Evolutionary conservation across 2,329 filamentous ascomycete species (phyloP), one percentile per base, ranked within the genome.

Genomic region (Stemphylium lycopersici): DNA sequence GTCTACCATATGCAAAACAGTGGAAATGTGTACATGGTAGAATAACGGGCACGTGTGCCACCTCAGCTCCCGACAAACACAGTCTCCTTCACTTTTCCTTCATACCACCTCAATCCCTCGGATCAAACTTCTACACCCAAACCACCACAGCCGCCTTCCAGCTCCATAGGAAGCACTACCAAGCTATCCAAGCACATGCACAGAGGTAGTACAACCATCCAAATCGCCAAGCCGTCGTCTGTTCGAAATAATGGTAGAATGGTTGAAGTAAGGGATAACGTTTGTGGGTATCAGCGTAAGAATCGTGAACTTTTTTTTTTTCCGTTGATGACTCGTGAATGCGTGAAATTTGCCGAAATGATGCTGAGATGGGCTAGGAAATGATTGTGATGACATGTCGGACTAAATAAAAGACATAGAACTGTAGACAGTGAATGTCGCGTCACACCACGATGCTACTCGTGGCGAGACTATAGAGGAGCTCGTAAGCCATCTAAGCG

Each of bases 281-380:
- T 70, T 74, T 64, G 70, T 76, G 75, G 76, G 76, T 78, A 77
- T 78, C 75, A 75, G 72, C 66, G 72, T 76, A 71, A 71, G 70
- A 73, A 69, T 75, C 69, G 72, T 75, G 68, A 73, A 70, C 61
- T 71, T 74, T 73, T 67, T 58, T 67, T 58, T 66, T 62, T 56
- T 58, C 66, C 64, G 65, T 66, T 63, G 63, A 62, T 66, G 67
- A 69, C 61, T 75, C 69, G 70, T 74, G 66, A 70, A 68, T 71
- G 70, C 68, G 66, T 72, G 63, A 69, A 69, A 65, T 68, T 62
- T 73, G 71, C 61, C 69, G 69, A 59, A 61, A 62, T 58, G 57
- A 65, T 71, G 65, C 67, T 70, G 65, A 68, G 62, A 61, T 55
- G 52, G 64, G 62, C 58, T 50, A 61, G 48, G 52, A 67, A 74